A percentile compares a stretch with the other conserved stretches of the same genome.
These are phyloP conservation scores for Ustilago nuda DNA, from an alignment of 1,284 basidiomycete genomes.

Conservation along the genomic window DNA sequence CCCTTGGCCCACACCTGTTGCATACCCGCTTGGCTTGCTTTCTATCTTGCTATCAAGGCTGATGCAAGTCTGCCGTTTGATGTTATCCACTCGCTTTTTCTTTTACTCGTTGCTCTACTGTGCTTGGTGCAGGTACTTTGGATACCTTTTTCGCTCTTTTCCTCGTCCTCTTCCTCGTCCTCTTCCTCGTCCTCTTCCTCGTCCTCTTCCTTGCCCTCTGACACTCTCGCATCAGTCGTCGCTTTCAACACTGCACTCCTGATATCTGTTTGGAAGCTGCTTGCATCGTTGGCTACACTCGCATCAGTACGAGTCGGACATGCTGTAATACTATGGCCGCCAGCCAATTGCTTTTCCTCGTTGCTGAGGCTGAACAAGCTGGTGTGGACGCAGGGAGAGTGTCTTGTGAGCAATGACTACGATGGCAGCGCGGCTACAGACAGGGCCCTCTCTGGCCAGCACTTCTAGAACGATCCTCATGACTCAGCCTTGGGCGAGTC, in stretches of 20 bases:
- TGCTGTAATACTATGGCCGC: conserved; percentile 44
- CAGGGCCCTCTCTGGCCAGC: too few relatives aligned
- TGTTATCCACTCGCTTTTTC: neutral
- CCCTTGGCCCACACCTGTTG: conserved; percentile 27
- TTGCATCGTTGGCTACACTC: conserved; percentile 28
- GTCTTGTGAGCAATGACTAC: too few relatives aligned
- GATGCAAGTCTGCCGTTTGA: too few relatives aligned
- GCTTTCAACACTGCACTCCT: conserved; percentile 51
- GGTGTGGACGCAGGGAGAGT: too few relatives aligned
- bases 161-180: conserved; percentile 13
- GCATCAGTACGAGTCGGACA: conserved; percentile 56
- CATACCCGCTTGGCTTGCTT: conserved; percentile 38
- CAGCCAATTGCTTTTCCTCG: conserved; percentile 31
- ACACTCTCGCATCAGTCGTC: conserved; percentile 39
- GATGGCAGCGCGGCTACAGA: too few relatives aligned
- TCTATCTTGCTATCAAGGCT: neutral
- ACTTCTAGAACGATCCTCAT: too few relatives aligned
- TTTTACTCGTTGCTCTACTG: neutral
- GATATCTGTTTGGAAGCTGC: conserved; percentile 22
- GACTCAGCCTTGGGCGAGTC: too few relatives aligned
- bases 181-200: conserved; percentile 12
- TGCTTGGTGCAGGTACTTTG: conserved; percentile 9
- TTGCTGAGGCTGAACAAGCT: too few relatives aligned
- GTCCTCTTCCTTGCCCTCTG: conserved; percentile 9
- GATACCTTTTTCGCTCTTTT: conserved; percentile 10